Percentiles rank a stretch among this genome's conserved stretches.
phyloP scores from a whole-genome alignment of 495 filamentous ascomycete species.

The Neurospora sp. region DNA sequence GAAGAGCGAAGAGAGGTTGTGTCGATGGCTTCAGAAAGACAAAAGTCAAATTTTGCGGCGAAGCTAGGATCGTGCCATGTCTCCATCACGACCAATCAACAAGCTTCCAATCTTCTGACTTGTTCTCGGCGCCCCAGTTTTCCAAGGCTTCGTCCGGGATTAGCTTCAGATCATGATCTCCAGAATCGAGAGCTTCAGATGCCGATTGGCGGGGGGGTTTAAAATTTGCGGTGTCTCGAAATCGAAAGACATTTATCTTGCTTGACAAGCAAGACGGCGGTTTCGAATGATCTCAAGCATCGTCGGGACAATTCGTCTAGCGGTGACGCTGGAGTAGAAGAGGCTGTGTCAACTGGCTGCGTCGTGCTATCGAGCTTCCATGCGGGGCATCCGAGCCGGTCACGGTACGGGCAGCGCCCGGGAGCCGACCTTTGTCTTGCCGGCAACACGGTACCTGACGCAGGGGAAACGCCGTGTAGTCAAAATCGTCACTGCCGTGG shows the following conservation, averaged over 20 bases:
- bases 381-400: background rate
- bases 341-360: background rate
- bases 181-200: background rate
- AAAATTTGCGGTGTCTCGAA: background rate
- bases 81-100: background rate
- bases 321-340: background rate
- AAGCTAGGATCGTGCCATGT: background rate
- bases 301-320: background rate
- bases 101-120: background rate
- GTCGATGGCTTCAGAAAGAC: background rate
- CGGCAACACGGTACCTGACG: background rate
- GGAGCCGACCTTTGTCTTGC: background rate
- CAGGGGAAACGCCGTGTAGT: background rate
- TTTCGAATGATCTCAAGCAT: background rate
- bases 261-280: background rate
- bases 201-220: background rate
- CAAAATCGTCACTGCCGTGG: background rate
- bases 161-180: background rate
- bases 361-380: background rate
- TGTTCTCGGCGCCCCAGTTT: background rate
- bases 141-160: background rate
- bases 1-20: background rate
- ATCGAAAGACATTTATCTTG: background rate
- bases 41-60: background rate
- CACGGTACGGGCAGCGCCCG: background rate